A percentile compares a stretch with the other conserved stretches of the same genome.
Conservation (phyloP, 2,329 filamentous ascomycete species). For the Botrytis cinerea region DNA sequence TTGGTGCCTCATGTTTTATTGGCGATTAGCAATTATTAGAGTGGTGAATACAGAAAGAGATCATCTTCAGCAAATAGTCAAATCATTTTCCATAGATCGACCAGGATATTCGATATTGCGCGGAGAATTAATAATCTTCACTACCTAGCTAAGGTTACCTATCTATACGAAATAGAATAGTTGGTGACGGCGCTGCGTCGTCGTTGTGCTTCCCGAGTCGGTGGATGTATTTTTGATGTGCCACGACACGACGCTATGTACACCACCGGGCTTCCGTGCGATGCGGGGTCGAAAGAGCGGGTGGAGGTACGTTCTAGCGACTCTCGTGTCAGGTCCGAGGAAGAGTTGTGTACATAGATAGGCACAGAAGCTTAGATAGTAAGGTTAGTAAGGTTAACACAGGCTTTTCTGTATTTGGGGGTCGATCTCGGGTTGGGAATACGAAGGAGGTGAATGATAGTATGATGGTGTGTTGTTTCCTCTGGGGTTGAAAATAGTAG, state of each 20-base stretch:
- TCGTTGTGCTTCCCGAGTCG: too few species aligned
- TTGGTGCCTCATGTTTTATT: too few species aligned
- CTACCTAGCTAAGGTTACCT: too few species aligned
- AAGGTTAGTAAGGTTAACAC: not conserved
- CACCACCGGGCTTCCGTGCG: not conserved
- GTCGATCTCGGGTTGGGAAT: not conserved
- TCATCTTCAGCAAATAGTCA: too few species aligned
- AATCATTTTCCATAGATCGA: not conserved
- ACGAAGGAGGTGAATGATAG: not conserved
- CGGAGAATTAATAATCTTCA: slow-evolving; percentile 1
- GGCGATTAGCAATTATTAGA: not conserved
- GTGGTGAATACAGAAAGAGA: not conserved
- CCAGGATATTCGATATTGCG: not conserved
- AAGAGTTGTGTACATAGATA: not conserved
- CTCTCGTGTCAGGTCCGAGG: not conserved
- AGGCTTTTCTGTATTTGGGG: not conserved
- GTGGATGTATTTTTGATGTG: too few species aligned
- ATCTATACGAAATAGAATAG: not conserved
- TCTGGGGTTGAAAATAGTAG: not conserved
- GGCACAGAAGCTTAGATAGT: not conserved
- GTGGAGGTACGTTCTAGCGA: not conserved
- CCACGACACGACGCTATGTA: not conserved
- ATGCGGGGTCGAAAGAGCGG: not conserved
- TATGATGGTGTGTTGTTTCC: not conserved
- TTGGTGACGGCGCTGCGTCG: too few species aligned